Conservation (phyloP, 768 basidiomycete species). For the Agaricus bisporus region DNA sequence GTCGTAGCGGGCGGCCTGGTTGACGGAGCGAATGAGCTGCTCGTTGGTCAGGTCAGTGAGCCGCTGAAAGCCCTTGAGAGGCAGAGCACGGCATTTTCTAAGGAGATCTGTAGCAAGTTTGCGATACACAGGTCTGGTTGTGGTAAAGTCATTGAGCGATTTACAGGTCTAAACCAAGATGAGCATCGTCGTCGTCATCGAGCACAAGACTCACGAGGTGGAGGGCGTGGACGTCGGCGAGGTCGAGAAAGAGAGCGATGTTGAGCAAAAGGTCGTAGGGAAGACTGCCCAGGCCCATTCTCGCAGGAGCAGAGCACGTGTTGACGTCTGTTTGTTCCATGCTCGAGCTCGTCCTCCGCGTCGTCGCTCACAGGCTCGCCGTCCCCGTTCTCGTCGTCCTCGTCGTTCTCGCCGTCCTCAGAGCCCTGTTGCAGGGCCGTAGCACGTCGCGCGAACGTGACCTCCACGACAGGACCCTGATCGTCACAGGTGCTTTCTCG, state of each 20-base stretch:
- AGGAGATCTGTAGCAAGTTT: conserved; percentile 58
- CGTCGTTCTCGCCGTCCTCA: conserved; percentile 39
- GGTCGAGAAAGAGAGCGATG: conserved; percentile 56
- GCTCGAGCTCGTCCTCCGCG: not conserved
- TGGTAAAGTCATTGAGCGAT: conserved; percentile 52
- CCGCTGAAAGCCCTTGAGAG: conserved; percentile 64
- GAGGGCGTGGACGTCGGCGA: conserved; percentile 53
- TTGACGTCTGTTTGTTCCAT: not conserved
- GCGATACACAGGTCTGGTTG: conserved; percentile 63
- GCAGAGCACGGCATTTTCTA: conserved; percentile 60
- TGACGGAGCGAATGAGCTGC: conserved; percentile 56
- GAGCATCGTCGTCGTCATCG: not conserved
- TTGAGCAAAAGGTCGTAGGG: conserved; percentile 70
- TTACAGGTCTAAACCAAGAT: conserved; percentile 46
- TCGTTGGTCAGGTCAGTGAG: conserved; percentile 59
- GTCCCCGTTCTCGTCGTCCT: conserved; percentile 43
- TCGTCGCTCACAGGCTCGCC: conserved; percentile 52
- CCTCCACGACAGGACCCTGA: conserved; percentile 62
- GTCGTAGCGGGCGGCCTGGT: conserved; percentile 58
- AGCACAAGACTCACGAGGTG: conserved; percentile 45
- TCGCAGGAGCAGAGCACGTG: not conserved
- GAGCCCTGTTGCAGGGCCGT: conserved; percentile 62
- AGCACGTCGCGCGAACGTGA: conserved; percentile 69
- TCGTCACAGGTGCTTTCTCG: conserved; percentile 76
- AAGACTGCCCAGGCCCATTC: conserved; percentile 34